A percentile compares a stretch with the other conserved stretches of the same genome.
Evolutionary conservation across 768 basidiomycete species (phyloP).

Genomic region (Tricholoma terreum): DNA sequence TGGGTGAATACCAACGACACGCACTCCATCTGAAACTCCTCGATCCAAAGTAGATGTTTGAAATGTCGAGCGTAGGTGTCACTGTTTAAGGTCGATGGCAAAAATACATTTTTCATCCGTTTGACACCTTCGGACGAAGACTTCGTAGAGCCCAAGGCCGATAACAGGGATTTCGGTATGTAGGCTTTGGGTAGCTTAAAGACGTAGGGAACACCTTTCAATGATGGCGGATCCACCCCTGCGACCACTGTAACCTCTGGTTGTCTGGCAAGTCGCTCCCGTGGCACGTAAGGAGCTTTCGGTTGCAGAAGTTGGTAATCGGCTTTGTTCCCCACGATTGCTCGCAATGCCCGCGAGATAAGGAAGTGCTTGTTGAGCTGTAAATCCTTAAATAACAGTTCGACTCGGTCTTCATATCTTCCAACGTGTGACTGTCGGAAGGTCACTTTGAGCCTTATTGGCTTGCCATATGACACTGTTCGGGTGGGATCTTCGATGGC

Average conservation of each 20-base stretch:
- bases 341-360: constrained; percentile 42
- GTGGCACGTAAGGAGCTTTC: constrained; percentile 41
- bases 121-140: constrained; percentile 21
- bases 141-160: constrained; percentile 24
- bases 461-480: constrained; percentile 17
- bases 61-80: constrained; percentile 42
- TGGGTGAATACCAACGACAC: constrained; percentile 3
- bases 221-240: constrained; percentile 37
- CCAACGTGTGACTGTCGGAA: constrained; percentile 38
- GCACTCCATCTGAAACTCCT: constrained; percentile 27
- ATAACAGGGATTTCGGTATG: constrained; percentile 33
- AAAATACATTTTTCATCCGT: constrained; percentile 27
- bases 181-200: constrained; percentile 30
- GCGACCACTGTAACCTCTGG: constrained; percentile 33
- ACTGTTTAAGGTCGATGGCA: constrained; percentile 36
- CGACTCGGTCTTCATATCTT: constrained; percentile 48
- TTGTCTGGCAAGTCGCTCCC: constrained; percentile 19
- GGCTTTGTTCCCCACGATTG: constrained; percentile 40
- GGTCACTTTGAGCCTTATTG: constrained; percentile 27
- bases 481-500: constrained; percentile 9
- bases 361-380: constrained; percentile 40
- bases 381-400: constrained; percentile 47
- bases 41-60: constrained; percentile 47
- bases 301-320: constrained; percentile 47
- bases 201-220: constrained; percentile 39